Evolutionary conservation across 306 rosid species (phyloP).

Genomic region (Begonia fuchsioides): DNA sequence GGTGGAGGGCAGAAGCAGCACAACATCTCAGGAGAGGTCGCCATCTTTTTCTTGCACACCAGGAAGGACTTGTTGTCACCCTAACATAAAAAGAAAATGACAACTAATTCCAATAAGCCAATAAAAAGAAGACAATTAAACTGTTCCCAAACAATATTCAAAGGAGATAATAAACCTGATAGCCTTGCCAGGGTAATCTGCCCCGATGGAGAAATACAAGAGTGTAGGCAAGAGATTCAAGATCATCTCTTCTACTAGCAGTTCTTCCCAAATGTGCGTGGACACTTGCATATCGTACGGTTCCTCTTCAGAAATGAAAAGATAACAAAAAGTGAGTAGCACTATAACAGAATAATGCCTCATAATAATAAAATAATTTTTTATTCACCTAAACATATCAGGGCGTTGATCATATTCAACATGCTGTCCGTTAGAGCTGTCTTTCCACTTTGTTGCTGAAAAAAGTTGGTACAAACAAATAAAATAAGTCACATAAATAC

Average conservation of each 20-base stretch:
- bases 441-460: constrained; percentile 91
- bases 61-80: constrained; percentile 85
- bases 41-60: constrained; percentile 72
- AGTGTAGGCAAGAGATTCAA: constrained; percentile 90
- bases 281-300: constrained; percentile 93
- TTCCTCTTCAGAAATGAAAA: constrained; percentile 40
- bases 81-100: constrained; percentile 13
- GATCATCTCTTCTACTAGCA: constrained; percentile 93
- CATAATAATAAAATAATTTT: not conserved
- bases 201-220: constrained; percentile 83
- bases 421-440: constrained; percentile 59
- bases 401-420: constrained; percentile 95
- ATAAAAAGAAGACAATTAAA: not conserved
- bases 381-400: constrained; percentile 74
- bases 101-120: not conserved
- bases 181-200: constrained; percentile 92
- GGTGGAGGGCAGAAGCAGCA: constrained; percentile 90
- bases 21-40: constrained; percentile 82
- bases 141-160: constrained; percentile 6
- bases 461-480: constrained; percentile 8
- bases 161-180: constrained; percentile 50
- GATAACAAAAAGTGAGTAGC: too few relatives aligned
- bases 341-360: too few relatives aligned
- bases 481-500: too few relatives aligned
- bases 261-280: constrained; percentile 97